Conservation (phyloP, 768 basidiomycete species). For the Pulveroboletus sp. region DNA sequence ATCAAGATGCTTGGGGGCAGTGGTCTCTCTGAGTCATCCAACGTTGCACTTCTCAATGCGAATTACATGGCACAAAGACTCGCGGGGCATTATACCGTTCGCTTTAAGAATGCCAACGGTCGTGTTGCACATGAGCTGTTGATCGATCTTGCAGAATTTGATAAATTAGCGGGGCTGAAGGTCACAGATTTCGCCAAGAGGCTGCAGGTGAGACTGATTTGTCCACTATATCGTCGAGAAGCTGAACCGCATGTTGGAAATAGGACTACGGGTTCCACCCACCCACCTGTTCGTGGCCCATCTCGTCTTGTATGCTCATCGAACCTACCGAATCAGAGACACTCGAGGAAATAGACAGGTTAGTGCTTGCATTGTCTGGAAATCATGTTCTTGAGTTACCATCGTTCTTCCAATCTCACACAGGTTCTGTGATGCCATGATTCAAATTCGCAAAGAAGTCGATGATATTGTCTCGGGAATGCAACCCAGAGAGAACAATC, state of each 20-base stretch:
- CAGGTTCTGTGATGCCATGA: slow-evolving; percentile 98
- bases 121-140: slow-evolving; percentile 95
- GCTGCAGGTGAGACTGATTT: slow-evolving; percentile 61
- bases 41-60: slow-evolving; percentile 86
- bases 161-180: slow-evolving; percentile 83
- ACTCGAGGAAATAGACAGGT: slow-evolving; percentile 89
- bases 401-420: neutral
- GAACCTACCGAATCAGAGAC: slow-evolving; percentile 97
- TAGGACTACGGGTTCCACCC: slow-evolving; percentile 94
- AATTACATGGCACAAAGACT: slow-evolving; percentile 96
- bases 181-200: slow-evolving; percentile 97
- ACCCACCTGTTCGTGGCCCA: slow-evolving; percentile 98
- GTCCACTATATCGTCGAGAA: neutral
- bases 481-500: slow-evolving; percentile 87
- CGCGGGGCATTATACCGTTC: slow-evolving; percentile 75
- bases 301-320: slow-evolving; percentile 94
- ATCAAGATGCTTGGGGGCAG: slow-evolving; percentile 99
- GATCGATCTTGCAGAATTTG: slow-evolving; percentile 94
- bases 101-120: slow-evolving; percentile 87
- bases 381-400: neutral
- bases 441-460: slow-evolving; percentile 88
- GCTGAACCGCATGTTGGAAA: neutral
- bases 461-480: slow-evolving; percentile 83
- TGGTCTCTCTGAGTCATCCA: slow-evolving; percentile 82
- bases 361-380: slow-evolving; percentile 7